These are phyloP conservation scores for Mycotypha africana DNA, from an alignment of 371 early-diverging fungal species.

Conservation along the genomic window DNA sequence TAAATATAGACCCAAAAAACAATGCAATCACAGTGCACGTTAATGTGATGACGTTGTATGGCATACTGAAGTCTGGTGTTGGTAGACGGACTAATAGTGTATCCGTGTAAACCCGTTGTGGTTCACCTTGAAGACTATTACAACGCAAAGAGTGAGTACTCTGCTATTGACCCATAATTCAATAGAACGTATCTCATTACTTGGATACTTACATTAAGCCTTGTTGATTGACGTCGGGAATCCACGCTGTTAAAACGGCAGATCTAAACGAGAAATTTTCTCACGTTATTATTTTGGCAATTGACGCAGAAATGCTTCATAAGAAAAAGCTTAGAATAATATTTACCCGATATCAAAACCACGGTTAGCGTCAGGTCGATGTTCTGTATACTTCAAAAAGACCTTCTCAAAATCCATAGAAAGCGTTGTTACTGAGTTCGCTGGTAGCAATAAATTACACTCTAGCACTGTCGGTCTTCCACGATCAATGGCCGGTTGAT, in stretches of 20 bases:
- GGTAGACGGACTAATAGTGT: slow-evolving; percentile 81
- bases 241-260: slow-evolving; percentile 31
- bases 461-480: slow-evolving; percentile 81
- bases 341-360: slow-evolving; percentile 86
- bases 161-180: no score
- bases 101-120: slow-evolving; percentile 73
- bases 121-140: no score
- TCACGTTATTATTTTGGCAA: no score
- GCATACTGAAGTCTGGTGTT: slow-evolving; percentile 97
- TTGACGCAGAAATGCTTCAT: no score
- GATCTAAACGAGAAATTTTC: no score
- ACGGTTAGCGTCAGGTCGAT: slow-evolving; percentile 94
- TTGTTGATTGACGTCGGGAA: slow-evolving; percentile 11
- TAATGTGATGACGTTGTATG: slow-evolving; percentile 96
- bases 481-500: slow-evolving; percentile 76
- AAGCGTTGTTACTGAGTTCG: slow-evolving; percentile 60
- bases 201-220: slow-evolving; percentile 3
- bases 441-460: slow-evolving; percentile 60
- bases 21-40: slow-evolving; percentile 93
- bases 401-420: slow-evolving; percentile 82
- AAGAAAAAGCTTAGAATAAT: no score
- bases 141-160: no score
- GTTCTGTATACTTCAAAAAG: slow-evolving; percentile 91
- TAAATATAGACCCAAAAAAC: slow-evolving; percentile 92
- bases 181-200: neutral